Base-by-base conservation (phyloP, 768 basidiomycete genomes). In the Suillus variegatus region DNA sequence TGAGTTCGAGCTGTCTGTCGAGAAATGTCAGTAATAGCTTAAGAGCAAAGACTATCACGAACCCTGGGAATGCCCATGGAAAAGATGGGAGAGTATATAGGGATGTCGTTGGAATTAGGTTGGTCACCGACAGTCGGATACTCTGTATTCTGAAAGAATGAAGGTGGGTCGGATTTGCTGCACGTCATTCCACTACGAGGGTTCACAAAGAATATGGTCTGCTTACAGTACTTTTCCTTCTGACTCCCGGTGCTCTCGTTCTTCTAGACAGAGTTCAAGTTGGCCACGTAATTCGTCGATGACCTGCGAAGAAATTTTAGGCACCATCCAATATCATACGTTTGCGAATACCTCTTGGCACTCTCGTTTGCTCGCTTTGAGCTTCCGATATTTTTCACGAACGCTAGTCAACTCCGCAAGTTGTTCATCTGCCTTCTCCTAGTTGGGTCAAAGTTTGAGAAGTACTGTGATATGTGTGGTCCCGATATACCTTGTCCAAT, bases 161-260 rank as follows among this genome's bases (percentile, higher is more conserved):
- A 13, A 20, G 41, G 18, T 20, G 58, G 40, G 40, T 60, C 58
- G 25, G 58, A 60, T 41, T 32, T 28, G 25, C 58, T 60, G 18
- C 18, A 32, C 13, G 41, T 32, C 43, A 43, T 28, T 13, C 43
- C 41, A 25, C 20, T 60, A 43, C 41, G 28, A 43, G 38, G 2
- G 18, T 7, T 22, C n/a, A 51, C 13, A 16, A n/a, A 60, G 13
- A 20, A 60, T 25, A 36, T 36, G 10, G 9, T 40, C 44, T 60
- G 28, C 58, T 60, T 60, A 60, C 58, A 60, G 18, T 13, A 20
- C 40, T 28, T 43, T 60, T 10, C 28, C 58, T 44, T 44, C 58
- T 28, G 16, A 44, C 62, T 58, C 13, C 67, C 70, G 22, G 64
- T 73, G 70, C 44, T 72, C 75, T 32, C 72, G 66, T 63, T 75